phyloP scores from a whole-genome alignment of 169 alveolate genomes.

The Babesia bigemina region DNA sequence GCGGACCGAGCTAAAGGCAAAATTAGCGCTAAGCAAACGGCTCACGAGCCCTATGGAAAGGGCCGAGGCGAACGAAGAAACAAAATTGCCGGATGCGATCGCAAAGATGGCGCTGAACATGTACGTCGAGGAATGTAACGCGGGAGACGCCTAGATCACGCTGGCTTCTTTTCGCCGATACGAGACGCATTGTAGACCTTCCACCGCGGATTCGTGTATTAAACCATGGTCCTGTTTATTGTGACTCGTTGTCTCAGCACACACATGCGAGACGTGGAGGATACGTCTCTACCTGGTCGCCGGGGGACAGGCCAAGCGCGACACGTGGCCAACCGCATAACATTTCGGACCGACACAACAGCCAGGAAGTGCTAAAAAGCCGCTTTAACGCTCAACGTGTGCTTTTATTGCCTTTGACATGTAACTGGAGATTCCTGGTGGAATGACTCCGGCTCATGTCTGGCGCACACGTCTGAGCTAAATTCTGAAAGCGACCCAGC shows the following conservation, averaged over 20 bases:
- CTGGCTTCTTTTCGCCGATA: no score
- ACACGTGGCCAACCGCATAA: neutral
- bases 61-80: neutral
- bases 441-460: constrained; percentile 30
- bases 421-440: constrained; percentile 42
- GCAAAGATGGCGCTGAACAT: constrained; percentile 20
- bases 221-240: no score
- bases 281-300: constrained; percentile 12
- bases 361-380: constrained; percentile 2
- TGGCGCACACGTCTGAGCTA: neutral
- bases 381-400: neutral
- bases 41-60: neutral
- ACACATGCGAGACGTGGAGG: constrained; percentile 7
- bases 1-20: neutral
- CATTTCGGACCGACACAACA: neutral
- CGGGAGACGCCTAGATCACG: no score
- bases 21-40: constrained; percentile 4
- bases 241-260: constrained; percentile 13
- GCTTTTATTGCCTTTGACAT: neutral
- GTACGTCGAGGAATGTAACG: neutral
- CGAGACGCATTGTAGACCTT: neutral
- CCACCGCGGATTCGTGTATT: no score
- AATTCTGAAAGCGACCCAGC: no score
- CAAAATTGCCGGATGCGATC: neutral
- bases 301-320: neutral